Conservation (phyloP, 148 eudicot species). For the Drosera capensis region DNA sequence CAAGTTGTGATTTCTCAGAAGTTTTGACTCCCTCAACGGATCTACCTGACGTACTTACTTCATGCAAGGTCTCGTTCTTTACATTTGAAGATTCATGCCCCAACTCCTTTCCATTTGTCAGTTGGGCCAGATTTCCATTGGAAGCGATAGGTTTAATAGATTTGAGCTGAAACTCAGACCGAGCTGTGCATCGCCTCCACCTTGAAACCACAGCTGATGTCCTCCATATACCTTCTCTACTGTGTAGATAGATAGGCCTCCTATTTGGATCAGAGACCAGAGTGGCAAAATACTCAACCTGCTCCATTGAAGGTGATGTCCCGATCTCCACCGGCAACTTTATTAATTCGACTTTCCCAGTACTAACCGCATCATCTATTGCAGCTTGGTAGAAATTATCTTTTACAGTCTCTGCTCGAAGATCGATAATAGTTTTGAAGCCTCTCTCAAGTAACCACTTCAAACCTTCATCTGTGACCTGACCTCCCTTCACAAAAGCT, state of each 20-base stretch:
- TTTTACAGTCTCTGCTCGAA: slow-evolving; percentile 68
- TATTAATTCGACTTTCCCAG: slow-evolving; percentile 56
- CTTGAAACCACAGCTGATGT: slow-evolving; percentile 83
- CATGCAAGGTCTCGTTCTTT: slow-evolving; percentile 9
- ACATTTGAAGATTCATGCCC: slow-evolving; percentile 7
- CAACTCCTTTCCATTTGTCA: slow-evolving; percentile 5
- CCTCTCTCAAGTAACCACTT: slow-evolving; percentile 71
- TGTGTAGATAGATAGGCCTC: slow-evolving; percentile 73
- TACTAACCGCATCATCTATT: slow-evolving; percentile 36
- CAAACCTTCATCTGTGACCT: slow-evolving; percentile 90
- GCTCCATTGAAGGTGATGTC: slow-evolving; percentile 71
- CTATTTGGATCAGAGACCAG: slow-evolving; percentile 49
- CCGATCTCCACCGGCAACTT: slow-evolving; percentile 78
- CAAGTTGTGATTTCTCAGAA: slow-evolving; percentile 8
- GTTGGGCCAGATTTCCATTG: slow-evolving; percentile 9
- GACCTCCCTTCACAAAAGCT: slow-evolving; percentile 87
- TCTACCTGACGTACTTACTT: slow-evolving; percentile 15
- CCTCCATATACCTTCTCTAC: slow-evolving; percentile 87
- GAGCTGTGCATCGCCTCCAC: slow-evolving; percentile 69
- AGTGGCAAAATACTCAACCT: slow-evolving; percentile 70
- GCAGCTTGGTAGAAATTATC: slow-evolving; percentile 53
- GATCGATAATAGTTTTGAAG: slow-evolving; percentile 75
- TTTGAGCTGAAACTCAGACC: slow-evolving; percentile 20
- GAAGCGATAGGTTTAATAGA: slow-evolving; percentile 13
- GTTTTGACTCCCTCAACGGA: slow-evolving; percentile 3